These are phyloP conservation scores for Betula pendula DNA, from an alignment of 306 rosid genomes.

Conservation along the genomic window DNA sequence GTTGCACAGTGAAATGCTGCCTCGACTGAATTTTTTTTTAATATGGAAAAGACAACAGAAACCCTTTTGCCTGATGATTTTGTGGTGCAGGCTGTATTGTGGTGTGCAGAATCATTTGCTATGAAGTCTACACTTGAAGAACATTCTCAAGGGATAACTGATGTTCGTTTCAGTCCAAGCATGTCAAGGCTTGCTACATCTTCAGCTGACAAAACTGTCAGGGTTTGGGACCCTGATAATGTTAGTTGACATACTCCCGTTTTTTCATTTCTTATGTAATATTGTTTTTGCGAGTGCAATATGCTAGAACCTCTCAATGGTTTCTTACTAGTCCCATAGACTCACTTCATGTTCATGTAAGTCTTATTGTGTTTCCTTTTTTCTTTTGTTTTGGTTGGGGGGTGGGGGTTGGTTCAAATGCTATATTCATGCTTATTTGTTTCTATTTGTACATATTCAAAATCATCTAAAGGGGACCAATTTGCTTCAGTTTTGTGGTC, in stretches of 20 bases:
- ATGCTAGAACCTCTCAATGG: background rate
- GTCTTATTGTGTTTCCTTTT: background rate
- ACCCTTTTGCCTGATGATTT: slow-evolving; percentile 12
- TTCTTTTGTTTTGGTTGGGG: background rate
- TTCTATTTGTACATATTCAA: background rate
- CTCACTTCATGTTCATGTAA: background rate
- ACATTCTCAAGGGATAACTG: slow-evolving; percentile 77
- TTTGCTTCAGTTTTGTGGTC: background rate
- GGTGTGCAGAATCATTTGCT: slow-evolving; percentile 65
- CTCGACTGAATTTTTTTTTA: slow-evolving; percentile 6
- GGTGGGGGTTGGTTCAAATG: too few relatives aligned
- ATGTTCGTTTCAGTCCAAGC: slow-evolving; percentile 72
- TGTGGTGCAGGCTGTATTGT: slow-evolving; percentile 65
- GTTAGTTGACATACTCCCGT: slow-evolving; percentile 42
- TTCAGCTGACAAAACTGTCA: slow-evolving; percentile 80
- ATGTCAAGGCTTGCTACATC: slow-evolving; percentile 69
- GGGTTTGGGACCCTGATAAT: slow-evolving; percentile 78
- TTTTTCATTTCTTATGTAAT: slow-evolving; percentile 20
- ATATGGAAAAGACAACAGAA: slow-evolving; percentile 3
- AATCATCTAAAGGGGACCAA: background rate
- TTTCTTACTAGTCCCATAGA: background rate
- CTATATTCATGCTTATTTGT: too few relatives aligned
- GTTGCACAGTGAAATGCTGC: slow-evolving; percentile 15
- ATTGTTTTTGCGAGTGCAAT: background rate
- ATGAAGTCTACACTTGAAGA: slow-evolving; percentile 64